phyloP scores from a whole-genome alignment of 139 green algal species.

The Picochlorum sp. region DNA sequence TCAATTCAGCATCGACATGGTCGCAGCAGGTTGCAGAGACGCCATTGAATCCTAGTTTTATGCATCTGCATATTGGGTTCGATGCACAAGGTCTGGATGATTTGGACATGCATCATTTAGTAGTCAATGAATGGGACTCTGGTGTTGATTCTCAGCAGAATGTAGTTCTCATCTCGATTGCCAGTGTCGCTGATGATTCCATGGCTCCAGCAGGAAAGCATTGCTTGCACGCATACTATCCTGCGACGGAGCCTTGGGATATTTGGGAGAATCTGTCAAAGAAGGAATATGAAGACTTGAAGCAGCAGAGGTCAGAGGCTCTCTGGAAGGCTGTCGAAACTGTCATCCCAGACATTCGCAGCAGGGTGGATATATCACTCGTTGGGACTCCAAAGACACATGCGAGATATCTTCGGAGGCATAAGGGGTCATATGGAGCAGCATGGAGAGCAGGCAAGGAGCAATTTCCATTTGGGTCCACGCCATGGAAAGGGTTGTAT shows the following conservation, averaged over 20 bases:
- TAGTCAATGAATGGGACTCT: conserved; percentile 79
- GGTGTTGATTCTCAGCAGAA: conserved; percentile 79
- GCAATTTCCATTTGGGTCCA: conserved; percentile 63
- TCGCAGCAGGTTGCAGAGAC: conserved; percentile 31
- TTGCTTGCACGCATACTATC: conserved; percentile 71
- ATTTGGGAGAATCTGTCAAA: conserved; percentile 67
- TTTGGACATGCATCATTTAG: conserved; percentile 94
- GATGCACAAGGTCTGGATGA: conserved; percentile 56
- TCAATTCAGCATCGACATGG: conserved; percentile 14
- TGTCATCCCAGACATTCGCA: conserved; percentile 78
- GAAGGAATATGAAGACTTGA: conserved; percentile 76
- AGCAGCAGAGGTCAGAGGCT: conserved; percentile 76
- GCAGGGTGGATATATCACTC: conserved; percentile 58
- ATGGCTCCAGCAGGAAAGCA: conserved; percentile 76
- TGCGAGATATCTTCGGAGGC: conserved; percentile 71
- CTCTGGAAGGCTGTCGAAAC: conserved; percentile 81
- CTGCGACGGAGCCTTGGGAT: conserved; percentile 80
- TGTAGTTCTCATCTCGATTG: conserved; percentile 84
- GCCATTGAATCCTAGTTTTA: conserved; percentile 78
- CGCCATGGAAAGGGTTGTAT: conserved; percentile 58
- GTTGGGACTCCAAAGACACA: conserved; percentile 91
- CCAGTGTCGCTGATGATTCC: conserved; percentile 61
- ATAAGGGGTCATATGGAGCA: conserved; percentile 77
- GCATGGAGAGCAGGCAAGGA: conserved; percentile 31
- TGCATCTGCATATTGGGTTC: conserved; percentile 95